Conservation (phyloP, 2,329 filamentous ascomycete genomes). For the Hortaea sp. region DNA sequence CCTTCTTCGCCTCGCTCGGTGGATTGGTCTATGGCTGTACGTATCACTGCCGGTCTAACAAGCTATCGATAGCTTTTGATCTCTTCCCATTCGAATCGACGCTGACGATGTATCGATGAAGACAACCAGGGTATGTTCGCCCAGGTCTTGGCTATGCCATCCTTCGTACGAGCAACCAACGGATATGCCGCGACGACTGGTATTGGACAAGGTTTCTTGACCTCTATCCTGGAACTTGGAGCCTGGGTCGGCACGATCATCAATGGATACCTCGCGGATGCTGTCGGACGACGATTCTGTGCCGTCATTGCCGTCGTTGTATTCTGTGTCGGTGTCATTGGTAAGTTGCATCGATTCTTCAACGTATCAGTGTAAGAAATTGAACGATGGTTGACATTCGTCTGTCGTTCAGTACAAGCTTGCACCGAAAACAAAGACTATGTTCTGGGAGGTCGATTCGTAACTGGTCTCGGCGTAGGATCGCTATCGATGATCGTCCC, state of each 20-base stretch:
- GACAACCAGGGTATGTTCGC: slow-evolving; percentile 21
- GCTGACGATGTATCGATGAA: not conserved
- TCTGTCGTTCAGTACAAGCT: slow-evolving; percentile 12
- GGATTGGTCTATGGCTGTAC: slow-evolving; percentile 19
- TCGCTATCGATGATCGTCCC: slow-evolving; percentile 52
- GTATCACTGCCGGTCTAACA: slow-evolving; percentile 1
- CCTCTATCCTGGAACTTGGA: slow-evolving; percentile 12
- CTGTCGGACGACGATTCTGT: slow-evolving; percentile 57
- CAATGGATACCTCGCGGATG: slow-evolving; percentile 62
- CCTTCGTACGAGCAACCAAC: slow-evolving; percentile 11
- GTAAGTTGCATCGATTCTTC: no score
- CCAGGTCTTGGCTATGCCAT: slow-evolving; percentile 15
- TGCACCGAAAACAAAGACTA: slow-evolving; percentile 18
- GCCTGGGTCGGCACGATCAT: slow-evolving; percentile 61
- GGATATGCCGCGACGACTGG: slow-evolving; percentile 10
- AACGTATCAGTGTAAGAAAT: no score
- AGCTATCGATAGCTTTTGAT: not conserved
- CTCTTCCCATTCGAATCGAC: not conserved
- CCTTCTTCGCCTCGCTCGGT: slow-evolving; percentile 18
- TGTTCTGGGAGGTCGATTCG: slow-evolving; percentile 62
- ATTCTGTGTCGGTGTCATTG: slow-evolving; percentile 60
- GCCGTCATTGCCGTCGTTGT: slow-evolving; percentile 57
- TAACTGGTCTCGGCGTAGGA: slow-evolving; percentile 61
- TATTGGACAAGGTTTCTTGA: slow-evolving; percentile 12
- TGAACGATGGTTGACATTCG: no score